These are phyloP conservation scores for Pichia cactophila DNA, from an alignment of 1,139 yeast species.

Conservation along the genomic window DNA sequence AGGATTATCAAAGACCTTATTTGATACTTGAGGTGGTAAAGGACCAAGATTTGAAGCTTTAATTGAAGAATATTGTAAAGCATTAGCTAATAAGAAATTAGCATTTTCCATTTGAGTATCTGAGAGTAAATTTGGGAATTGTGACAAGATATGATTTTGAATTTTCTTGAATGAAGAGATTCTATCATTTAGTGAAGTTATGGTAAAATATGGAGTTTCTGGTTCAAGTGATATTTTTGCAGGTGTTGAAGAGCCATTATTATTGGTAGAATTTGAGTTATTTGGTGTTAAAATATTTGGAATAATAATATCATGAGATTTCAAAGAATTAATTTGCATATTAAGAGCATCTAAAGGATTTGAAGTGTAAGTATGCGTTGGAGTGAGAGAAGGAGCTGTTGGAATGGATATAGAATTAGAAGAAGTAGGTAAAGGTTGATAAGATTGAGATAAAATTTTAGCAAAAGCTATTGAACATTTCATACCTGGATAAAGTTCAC, in stretches of 20 bases:
- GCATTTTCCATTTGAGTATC: conserved; percentile 17
- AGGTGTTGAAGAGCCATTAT: conserved; percentile 2
- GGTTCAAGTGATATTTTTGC: conserved; percentile 5
- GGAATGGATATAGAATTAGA: background rate
- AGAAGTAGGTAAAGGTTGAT: background rate
- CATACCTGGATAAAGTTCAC: conserved; percentile 71
- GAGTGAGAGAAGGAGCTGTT: background rate
- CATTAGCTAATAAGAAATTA: conserved; percentile 31
- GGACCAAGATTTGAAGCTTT: conserved; percentile 50
- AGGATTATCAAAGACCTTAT: conserved; percentile 81
- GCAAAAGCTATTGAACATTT: conserved; percentile 64
- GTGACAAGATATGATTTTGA: conserved; percentile 13
- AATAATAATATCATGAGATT: background rate
- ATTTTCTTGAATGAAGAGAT: conserved; percentile 22
- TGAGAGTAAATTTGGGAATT: conserved; percentile 7
- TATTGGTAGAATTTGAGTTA: background rate
- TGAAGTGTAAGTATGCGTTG: background rate
- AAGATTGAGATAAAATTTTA: conserved; percentile 37
- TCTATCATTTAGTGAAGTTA: conserved; percentile 19
- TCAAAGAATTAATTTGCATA: conserved; percentile 3
- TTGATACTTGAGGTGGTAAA: conserved; percentile 54
- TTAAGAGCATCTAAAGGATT: conserved; percentile 4
- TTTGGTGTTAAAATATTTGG: conserved; percentile 2
- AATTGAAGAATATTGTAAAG: conserved; percentile 32
- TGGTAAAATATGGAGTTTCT: conserved; percentile 10